Conservation (phyloP, 2,329 filamentous ascomycete genomes). For the Neopestalotiopsis sp. region DNA sequence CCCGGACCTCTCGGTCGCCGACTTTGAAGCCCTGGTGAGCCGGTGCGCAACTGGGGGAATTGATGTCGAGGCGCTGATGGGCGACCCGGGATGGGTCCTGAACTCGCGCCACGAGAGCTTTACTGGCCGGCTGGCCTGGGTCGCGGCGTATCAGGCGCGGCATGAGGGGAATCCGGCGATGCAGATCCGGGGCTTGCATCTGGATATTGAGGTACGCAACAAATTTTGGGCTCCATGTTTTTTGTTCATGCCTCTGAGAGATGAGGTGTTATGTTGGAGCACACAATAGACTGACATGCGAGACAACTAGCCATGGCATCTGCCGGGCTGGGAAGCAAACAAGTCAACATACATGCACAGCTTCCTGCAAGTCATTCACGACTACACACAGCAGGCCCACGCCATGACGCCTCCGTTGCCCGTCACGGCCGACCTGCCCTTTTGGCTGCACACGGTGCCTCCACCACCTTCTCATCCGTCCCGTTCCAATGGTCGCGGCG, state of each 20-base stretch:
- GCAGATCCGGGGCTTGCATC: constrained; percentile 3
- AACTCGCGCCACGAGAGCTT: constrained; percentile 8
- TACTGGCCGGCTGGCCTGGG: not conserved
- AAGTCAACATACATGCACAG: not conserved
- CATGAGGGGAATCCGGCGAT: not conserved
- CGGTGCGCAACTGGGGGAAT: not conserved
- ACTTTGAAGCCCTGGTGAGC: not conserved
- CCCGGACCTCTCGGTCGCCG: not conserved
- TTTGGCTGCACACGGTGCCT: constrained; percentile 4
- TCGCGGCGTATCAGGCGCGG: constrained; percentile 1
- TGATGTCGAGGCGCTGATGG: constrained; percentile 7
- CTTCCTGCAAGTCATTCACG: not conserved
- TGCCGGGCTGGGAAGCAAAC: not conserved
- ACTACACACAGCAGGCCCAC: not conserved
- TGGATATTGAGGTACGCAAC: not conserved
- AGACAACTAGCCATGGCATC: not conserved
- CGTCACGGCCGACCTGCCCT: constrained; percentile 7
- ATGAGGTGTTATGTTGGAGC: too few relatives aligned
- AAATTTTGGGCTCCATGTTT: not conserved
- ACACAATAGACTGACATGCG: not conserved
- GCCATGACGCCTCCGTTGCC: not conserved
- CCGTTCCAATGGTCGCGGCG: too few relatives aligned
- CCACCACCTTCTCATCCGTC: not conserved
- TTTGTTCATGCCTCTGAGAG: not conserved
- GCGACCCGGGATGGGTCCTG: constrained; percentile 1